A percentile compares a stretch with the other conserved stretches of the same genome.
phyloP scores from a whole-genome alignment of 306 rosid genomes.

The Bauhinia variegata region DNA sequence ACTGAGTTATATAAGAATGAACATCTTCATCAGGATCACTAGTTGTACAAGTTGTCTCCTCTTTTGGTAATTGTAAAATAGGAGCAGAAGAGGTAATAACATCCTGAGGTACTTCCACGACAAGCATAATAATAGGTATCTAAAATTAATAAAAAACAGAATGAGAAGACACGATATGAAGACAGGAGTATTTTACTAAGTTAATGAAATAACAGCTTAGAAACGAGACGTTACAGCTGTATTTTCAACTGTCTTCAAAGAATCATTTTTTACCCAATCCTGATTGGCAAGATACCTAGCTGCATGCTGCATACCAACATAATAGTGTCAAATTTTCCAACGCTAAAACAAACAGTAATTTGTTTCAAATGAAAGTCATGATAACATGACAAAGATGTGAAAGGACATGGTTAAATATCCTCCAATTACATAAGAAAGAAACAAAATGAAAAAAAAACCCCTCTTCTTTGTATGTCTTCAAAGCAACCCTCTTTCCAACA shows the following conservation, averaged over 20 bases:
- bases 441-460: neutral
- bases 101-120: conserved; percentile 90
- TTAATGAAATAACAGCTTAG: conserved; percentile 27
- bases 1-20: conserved; percentile 49
- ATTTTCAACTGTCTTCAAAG: conserved; percentile 91
- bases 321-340: conserved; percentile 35
- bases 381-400: conserved; percentile 7
- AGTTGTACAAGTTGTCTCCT: conserved; percentile 49
- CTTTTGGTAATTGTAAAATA: conserved; percentile 76
- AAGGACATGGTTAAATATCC: conserved; percentile 10
- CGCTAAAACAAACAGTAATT: too few relatives aligned
- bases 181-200: conserved; percentile 24
- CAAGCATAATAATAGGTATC: conserved; percentile 97
- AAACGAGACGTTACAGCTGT: conserved; percentile 72
- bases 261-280: conserved; percentile 94
- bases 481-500: conserved; percentile 22
- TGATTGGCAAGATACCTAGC: conserved; percentile 97
- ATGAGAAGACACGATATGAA: conserved; percentile 33
- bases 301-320: conserved; percentile 71
- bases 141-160: conserved; percentile 40
- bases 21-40: conserved; percentile 52
- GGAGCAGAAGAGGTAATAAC: conserved; percentile 62
- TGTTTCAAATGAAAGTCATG: neutral
- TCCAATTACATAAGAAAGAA: conserved; percentile 10
- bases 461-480: neutral